Evolutionary conservation across 805 yeast species (phyloP).

Genomic region (Priceomyces fermenticarens): DNA sequence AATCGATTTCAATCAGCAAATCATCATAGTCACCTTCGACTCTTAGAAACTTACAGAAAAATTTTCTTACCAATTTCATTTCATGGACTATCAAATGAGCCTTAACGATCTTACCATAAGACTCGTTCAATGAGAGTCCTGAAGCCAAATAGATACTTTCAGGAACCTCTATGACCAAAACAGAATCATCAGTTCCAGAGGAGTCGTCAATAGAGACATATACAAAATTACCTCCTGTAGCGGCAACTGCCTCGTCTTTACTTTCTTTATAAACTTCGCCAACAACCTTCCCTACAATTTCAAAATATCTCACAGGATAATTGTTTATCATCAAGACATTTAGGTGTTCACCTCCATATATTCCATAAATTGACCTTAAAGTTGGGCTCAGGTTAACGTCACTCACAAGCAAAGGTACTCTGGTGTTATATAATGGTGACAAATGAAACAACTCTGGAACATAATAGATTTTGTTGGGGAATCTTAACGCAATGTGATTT

Average conservation of each 20-base stretch:
- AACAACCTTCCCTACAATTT: slow-evolving; percentile 26
- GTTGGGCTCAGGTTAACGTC: slow-evolving; percentile 22
- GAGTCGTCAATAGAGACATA: slow-evolving; percentile 32
- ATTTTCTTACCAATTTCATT: slow-evolving; percentile 7
- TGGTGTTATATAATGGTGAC: slow-evolving; percentile 21
- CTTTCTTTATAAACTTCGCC: slow-evolving; percentile 16
- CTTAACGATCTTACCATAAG: slow-evolving; percentile 25
- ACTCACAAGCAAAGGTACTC: slow-evolving; percentile 24
- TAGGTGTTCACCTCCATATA: slow-evolving; percentile 9
- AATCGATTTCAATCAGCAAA: slow-evolving; percentile 22
- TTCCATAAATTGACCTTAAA: slow-evolving; percentile 15
- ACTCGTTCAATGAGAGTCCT: slow-evolving; percentile 12
- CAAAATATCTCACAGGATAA: slow-evolving; percentile 27
- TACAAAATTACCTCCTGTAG: slow-evolving; percentile 9
- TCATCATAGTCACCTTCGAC: slow-evolving; percentile 14
- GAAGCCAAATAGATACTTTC: slow-evolving; percentile 8
- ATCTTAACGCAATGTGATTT: slow-evolving; percentile 29
- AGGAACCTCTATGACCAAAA: slow-evolving; percentile 19
- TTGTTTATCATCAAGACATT: slow-evolving; percentile 24
- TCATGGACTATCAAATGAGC: slow-evolving; percentile 16
- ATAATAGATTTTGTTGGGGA: slow-evolving; percentile 21
- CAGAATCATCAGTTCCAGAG: slow-evolving; percentile 25
- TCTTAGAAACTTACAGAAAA: slow-evolving; percentile 9
- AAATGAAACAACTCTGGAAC: slow-evolving; percentile 33
- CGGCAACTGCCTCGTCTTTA: neutral